Conservation (phyloP, 305 asterid species). For the Solanum hybrid region DNA sequence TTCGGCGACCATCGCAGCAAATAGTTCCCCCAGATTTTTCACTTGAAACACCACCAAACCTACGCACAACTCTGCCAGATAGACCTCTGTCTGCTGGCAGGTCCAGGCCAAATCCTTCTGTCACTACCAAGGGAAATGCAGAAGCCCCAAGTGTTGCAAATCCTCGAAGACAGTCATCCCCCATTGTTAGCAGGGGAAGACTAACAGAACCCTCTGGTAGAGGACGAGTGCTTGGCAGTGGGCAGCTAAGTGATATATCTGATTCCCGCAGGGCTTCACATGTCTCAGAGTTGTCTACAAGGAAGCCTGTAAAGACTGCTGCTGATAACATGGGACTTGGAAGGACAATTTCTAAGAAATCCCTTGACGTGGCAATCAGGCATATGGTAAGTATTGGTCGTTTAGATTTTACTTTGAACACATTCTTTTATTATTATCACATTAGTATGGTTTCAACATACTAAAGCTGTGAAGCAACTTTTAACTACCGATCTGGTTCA, state of each 20-base stretch:
- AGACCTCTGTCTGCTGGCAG: constrained; percentile 93
- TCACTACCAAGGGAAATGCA: constrained; percentile 40
- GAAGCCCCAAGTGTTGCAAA: constrained; percentile 33
- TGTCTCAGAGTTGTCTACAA: constrained; percentile 38
- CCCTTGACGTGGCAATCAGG: constrained; percentile 86
- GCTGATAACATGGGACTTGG: constrained; percentile 76
- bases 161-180: constrained; percentile 68
- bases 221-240: constrained; percentile 48
- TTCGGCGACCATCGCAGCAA: constrained; percentile 65
- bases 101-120: constrained; percentile 68
- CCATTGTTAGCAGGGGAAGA: constrained; percentile 70
- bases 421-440: not conserved
- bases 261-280: constrained; percentile 41
- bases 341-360: constrained; percentile 80
- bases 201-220: constrained; percentile 57
- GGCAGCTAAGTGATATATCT: constrained; percentile 32
- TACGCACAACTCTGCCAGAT: constrained; percentile 84
- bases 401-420: not conserved
- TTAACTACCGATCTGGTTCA: not conserved
- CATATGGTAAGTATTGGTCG: constrained; percentile 58
- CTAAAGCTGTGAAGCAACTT: not conserved
- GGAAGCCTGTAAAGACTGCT: constrained; percentile 73
- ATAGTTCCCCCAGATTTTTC: constrained; percentile 72
- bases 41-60: constrained; percentile 86
- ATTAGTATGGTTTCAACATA: not conserved